Base-by-base conservation (phyloP, 2,329 filamentous ascomycete species). In the Venturia aucupariae region DNA sequence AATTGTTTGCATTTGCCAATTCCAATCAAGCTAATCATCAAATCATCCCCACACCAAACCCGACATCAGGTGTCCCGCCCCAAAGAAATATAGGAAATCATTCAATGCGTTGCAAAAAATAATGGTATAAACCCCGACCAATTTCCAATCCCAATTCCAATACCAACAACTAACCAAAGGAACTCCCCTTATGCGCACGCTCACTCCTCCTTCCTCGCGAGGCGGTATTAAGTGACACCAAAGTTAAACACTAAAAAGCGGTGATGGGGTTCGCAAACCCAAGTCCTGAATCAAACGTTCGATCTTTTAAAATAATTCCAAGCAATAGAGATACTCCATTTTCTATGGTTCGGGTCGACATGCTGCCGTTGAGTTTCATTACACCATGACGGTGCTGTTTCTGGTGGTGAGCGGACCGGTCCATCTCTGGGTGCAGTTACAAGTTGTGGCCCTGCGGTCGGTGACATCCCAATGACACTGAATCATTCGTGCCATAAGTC, bases 401-500 rank as follows among this genome's bases (percentile, higher is more conserved):
- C 11, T 57, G 30, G 17, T 35, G 17, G 5, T 32, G 2, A 57
- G 51, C 30, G 51, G 35, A 30, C 15, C 19, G 27, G 15, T 57
- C 27, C 51, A 57, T 35, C 51, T 35, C 51, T 35, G 27, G 30
- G 8, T 17, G 51, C 30, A 6, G 48, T 15, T n/a, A 15, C 51
- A 35, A 7, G 51, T 19, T 57, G 51, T 11, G 30, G n/a, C 13
- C 2, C 4, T 32, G 13, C 17, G 51, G 27, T 55, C 15, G 4
- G 19, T 19, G 17, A 35, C 11, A 8, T 17, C 17, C 8, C 24
- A 5, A 10, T 22, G 51, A 38, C 22, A 15, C 4, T n/a, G 2
- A 4, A 39, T 61, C 55, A 97, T 67, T 92, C 96, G 79, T 97
- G 94, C 77, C 97, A 96, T 35, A 99, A 77, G 78, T 99, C 94